phyloP scores from a whole-genome alignment of 1,284 basidiomycete species.

The Naganishia cerealis region DNA sequence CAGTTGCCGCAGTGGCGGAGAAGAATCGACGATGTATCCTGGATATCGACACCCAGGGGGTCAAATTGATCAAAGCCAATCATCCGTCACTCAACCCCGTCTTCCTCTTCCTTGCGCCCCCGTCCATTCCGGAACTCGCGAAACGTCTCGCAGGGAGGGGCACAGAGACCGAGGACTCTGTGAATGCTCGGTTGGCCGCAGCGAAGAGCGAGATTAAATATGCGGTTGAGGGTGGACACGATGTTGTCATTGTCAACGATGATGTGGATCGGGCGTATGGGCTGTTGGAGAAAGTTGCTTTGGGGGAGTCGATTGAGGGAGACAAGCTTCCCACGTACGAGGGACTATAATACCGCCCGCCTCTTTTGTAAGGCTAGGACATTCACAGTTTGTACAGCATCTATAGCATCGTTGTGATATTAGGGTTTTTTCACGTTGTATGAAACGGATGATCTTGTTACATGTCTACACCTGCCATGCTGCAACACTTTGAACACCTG shows the following conservation, averaged over 20 bases:
- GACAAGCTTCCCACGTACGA: conserved; percentile 50
- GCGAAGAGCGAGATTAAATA: conserved; percentile 83
- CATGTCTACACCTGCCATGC: not conserved
- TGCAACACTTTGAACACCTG: not conserved
- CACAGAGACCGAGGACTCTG: conserved; percentile 76
- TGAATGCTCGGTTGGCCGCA: conserved; percentile 74
- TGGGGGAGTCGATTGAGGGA: conserved; percentile 59
- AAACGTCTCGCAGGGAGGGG: conserved; percentile 73
- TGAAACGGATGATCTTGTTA: not conserved
- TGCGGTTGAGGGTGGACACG: conserved; percentile 72
- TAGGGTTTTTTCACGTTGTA: conserved; percentile 5
- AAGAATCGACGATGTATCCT: conserved; percentile 76
- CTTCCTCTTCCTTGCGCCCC: conserved; percentile 91
- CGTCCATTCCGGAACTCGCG: conserved; percentile 68
- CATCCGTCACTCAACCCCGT: conserved; percentile 69
- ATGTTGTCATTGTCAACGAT: conserved; percentile 88
- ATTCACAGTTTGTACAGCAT: not conserved
- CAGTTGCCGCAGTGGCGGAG: conserved; percentile 58
- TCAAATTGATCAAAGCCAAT: conserved; percentile 78
- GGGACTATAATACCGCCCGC: conserved; percentile 9
- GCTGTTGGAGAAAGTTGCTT: conserved; percentile 64
- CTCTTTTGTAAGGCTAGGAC: not conserved
- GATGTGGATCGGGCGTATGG: conserved; percentile 80
- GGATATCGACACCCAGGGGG: conserved; percentile 96
- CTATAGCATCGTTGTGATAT: conserved; percentile 2